Base-by-base conservation (phyloP, 225 moss, liverwort and hornwort species). In the Marchantia paleacea region DNA sequence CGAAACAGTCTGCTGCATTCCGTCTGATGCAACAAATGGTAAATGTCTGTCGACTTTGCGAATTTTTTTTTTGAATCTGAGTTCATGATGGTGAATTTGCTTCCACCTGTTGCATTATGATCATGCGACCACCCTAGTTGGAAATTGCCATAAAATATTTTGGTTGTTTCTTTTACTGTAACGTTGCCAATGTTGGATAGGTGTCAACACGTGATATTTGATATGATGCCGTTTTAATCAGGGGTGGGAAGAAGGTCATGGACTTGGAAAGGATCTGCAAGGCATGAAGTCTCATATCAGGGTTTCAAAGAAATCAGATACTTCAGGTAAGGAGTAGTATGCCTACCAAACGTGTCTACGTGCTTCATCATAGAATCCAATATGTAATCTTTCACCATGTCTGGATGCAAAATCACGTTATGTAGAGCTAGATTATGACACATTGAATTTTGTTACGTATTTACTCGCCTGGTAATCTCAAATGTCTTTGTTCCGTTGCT, bases 21-120 rank as follows among this genome's bases (percentile, higher is more conserved):
- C 93, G 95, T 55, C 95, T 97, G 64, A 96, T 96, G 96, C 91
- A 91, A 55, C 94, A 92, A 81, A 97, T 97, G 97, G 92, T 90
- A 60, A 53, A 55, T 0, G 22, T 8, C 12, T 30, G n/a, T n/a
- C 12, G 29, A 31, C 4, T 16, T 16, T 4, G 15, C 10, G 10
- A 26, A 28, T 31, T 71, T 31, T 71, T n/a, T 7, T 11, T 7
- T 24, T 62, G 62, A 62, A 62, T 62, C n/a, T 62, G 62, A 62
- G 8, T 62, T 24, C 7, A 10, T 7, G n/a, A 0, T 10, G 62
- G 7, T n/a, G n/a, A 62, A 24, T 22, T 7, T 2, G n/a, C 62
- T 16, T 3, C 3, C 24, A 62, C 62, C 62, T 22, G 22, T 8
- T 10, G 1, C 18, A 58, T 58, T 15, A 58, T 4, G 58, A 58